Percentiles rank a stretch among this genome's conserved stretches.
phyloP scores from a whole-genome alignment of 768 basidiomycete species.

The Calocera cornea region DNA sequence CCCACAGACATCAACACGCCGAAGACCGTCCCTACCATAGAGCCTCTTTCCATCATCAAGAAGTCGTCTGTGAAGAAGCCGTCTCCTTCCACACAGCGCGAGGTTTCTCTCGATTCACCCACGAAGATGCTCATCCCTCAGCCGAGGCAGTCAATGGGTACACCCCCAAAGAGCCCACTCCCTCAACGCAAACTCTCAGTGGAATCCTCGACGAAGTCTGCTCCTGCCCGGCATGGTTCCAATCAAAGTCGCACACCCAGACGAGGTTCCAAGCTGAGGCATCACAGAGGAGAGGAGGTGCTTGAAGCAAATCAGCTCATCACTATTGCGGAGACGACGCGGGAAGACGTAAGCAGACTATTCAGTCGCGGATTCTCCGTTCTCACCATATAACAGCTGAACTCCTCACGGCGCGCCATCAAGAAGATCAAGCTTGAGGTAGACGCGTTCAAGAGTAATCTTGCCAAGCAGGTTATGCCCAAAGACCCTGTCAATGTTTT shows the following conservation, averaged over 20 bases:
- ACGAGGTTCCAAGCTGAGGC: background rate
- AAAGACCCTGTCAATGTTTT: slow-evolving; percentile 11
- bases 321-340: slow-evolving; percentile 39
- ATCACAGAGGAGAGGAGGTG: background rate
- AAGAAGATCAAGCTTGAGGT: slow-evolving; percentile 65
- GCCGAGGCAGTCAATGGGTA: background rate
- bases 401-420: slow-evolving; percentile 51
- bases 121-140: background rate
- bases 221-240: background rate
- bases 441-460: slow-evolving; percentile 15
- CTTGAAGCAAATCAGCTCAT: slow-evolving; percentile 28
- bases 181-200: background rate
- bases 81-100: background rate
- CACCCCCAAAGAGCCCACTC: background rate
- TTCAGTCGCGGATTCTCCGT: background rate
- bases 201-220: background rate
- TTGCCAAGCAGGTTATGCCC: slow-evolving; percentile 12
- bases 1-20: slow-evolving; percentile 15
- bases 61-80: slow-evolving; percentile 40
- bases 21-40: slow-evolving; percentile 36
- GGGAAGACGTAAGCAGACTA: slow-evolving; percentile 45
- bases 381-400: slow-evolving; percentile 36
- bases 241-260: background rate
- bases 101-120: background rate
- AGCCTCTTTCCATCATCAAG: slow-evolving; percentile 77